Evolutionary conservation across 2,329 filamentous ascomycete genomes (phyloP), one percentile per base, ranked within the genome.

Genomic region (Stemphylium lycopersici): DNA sequence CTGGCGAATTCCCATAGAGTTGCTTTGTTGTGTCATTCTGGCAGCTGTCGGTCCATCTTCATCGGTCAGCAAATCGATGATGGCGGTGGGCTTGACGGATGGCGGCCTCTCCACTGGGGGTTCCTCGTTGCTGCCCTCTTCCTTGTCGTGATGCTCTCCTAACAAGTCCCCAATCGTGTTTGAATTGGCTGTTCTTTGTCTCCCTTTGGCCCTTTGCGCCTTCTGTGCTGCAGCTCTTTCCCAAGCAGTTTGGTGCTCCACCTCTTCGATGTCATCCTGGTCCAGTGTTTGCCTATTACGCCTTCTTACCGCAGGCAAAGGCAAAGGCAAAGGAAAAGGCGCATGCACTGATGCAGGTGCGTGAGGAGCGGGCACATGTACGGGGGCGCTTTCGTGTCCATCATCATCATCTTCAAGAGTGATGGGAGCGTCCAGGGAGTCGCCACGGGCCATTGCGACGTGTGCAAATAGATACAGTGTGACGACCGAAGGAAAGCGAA

Each of bases 341-440:
- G 31, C 3, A 2, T n/a, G 18, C 24, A 12, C 34, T 6, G 20
- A 16, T 29, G 37, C 3, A 22, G 18, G 22, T 24, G 22, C 22
- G 6, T 3, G 22, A 3, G 22, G 22, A 24, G 22, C 20, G 20
- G 4, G 22, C 18, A 13, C 6, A 22, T 7, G 6, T 22, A 6
- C 7, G 11, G 18, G 18, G 10, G 18, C 26, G 6, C 32, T 20
- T 15, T 32, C 36, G 13, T 33, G 18, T 20, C 44, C 40, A 41
- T 50, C 40, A 41, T 42, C 22, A 24, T 41, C 36, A 13, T 45
- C 40, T 7, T 50, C 48, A 13, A 55, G 24, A 20, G 37, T 43
- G 42, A 55, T 52, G 8, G 52, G 51, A n/a, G 51, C 34, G 6
- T 50, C 33, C 8, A 54, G 33, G 15, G 51, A 54, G 26, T 48